These are phyloP conservation scores for Elsinoe ampelina DNA, from an alignment of 2,329 filamentous ascomycete species.

Conservation along the genomic window DNA sequence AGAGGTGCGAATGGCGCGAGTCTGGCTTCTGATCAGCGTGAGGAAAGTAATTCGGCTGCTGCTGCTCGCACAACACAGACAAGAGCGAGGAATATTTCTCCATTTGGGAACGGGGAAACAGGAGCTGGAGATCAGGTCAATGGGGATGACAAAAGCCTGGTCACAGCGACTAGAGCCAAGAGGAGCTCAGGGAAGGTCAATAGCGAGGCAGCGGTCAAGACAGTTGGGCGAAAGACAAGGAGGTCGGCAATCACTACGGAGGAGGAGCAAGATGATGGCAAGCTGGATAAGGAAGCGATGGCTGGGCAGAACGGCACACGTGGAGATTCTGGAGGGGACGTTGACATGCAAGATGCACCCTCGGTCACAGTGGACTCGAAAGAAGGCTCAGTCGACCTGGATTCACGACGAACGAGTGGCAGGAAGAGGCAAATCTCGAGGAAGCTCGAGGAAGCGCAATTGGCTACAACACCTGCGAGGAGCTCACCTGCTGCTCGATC, in stretches of 20 bases:
- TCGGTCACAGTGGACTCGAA: neutral
- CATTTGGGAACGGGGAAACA: neutral
- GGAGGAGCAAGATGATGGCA: neutral
- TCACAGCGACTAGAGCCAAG: neutral
- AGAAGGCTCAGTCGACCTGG: neutral
- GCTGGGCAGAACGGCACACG: neutral
- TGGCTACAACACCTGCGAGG: neutral
- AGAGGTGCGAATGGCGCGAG: neutral
- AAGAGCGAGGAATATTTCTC: neutral
- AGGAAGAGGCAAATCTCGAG: constrained; percentile 12
- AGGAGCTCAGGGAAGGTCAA: neutral
- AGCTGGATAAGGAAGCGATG: neutral
- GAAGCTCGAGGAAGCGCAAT: constrained; percentile 10
- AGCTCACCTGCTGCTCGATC: neutral
- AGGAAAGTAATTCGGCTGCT: neutral
- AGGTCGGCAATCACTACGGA: neutral
- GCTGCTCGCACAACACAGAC: neutral
- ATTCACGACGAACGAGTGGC: constrained; percentile 9
- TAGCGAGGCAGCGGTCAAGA: neutral
- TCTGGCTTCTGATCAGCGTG: neutral
- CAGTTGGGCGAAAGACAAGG: neutral
- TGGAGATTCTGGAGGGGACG: neutral
- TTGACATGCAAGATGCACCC: neutral
- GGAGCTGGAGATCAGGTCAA: neutral
- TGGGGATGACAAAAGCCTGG: neutral